Evolutionary conservation across 257 asterid genomes (phyloP).

Genomic region (Nicotiana tomentosiformis): DNA sequence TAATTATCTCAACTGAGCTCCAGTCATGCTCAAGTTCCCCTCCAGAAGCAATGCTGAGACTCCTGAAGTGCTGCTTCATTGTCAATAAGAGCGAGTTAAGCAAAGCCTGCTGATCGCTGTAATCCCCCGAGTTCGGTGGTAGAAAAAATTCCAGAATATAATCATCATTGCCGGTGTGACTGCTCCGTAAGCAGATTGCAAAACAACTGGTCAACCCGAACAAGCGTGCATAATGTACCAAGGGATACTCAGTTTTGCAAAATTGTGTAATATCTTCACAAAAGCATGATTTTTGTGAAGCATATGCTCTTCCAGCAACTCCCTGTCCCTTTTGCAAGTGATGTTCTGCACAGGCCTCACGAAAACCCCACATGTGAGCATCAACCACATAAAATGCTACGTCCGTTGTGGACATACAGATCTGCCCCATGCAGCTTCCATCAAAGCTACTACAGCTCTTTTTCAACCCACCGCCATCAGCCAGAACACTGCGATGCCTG

Average conservation of each 20-base stretch:
- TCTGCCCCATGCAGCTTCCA: conserved; percentile 12
- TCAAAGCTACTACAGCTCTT: conserved; percentile 17
- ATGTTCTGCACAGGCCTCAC: conserved; percentile 20
- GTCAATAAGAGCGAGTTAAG: conserved; percentile 62
- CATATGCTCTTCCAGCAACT: conserved; percentile 20
- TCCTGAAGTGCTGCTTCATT: conserved; percentile 68
- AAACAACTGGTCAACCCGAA: conserved; percentile 17
- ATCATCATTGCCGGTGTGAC: neutral
- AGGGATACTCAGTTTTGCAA: conserved; percentile 23
- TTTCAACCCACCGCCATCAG: conserved; percentile 11
- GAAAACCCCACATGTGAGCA: conserved; percentile 19
- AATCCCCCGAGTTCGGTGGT: conserved; percentile 19
- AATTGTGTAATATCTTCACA: conserved; percentile 16
- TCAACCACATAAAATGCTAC: conserved; percentile 16
- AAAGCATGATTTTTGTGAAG: conserved; percentile 11
- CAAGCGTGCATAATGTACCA: conserved; percentile 22
- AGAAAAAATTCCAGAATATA: conserved; percentile 22
- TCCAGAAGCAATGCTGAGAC: conserved; percentile 80
- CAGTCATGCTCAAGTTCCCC: conserved; percentile 59
- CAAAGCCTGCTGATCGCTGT: conserved; percentile 44
- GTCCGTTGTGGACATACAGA: conserved; percentile 12
- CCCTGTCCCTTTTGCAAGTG: conserved; percentile 21
- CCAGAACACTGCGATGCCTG: conserved; percentile 13
- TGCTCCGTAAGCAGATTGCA: conserved; percentile 11
- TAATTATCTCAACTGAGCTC: conserved; percentile 61